phyloP scores from a whole-genome alignment of 2,329 filamentous ascomycete genomes.

The Lachnellula willkommii region DNA sequence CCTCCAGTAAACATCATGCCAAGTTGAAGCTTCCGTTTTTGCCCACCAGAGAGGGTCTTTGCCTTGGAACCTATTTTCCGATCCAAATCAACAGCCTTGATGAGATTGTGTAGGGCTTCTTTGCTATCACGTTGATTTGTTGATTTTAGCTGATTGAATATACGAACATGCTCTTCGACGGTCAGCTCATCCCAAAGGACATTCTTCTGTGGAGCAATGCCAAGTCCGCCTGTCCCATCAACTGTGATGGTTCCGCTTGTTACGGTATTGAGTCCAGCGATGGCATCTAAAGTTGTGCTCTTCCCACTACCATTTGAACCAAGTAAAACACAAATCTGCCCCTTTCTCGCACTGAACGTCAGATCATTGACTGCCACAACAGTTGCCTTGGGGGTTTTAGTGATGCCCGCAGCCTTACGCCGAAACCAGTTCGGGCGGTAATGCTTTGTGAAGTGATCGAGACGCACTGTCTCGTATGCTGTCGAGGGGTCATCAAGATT shows the following conservation, averaged over 20 bases:
- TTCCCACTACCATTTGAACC: slow-evolving; percentile 91
- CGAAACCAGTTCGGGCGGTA: slow-evolving; percentile 64
- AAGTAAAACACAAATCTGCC: slow-evolving; percentile 79
- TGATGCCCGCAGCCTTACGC: slow-evolving; percentile 35
- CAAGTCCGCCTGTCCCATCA: slow-evolving; percentile 71
- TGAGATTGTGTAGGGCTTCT: slow-evolving; percentile 56
- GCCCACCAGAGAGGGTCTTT: slow-evolving; percentile 79
- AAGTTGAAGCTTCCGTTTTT: slow-evolving; percentile 87
- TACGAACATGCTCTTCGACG: slow-evolving; percentile 74
- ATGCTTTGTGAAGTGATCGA: slow-evolving; percentile 71
- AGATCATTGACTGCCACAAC: slow-evolving; percentile 77
- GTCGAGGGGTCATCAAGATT: slow-evolving; percentile 8
- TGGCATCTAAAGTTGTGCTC: slow-evolving; percentile 81
- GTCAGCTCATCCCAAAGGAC: slow-evolving; percentile 88
- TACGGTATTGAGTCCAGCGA: slow-evolving; percentile 74
- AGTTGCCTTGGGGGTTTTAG: slow-evolving; percentile 46
- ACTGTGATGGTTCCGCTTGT: slow-evolving; percentile 73
- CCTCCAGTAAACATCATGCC: slow-evolving; percentile 95
- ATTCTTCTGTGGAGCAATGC: slow-evolving; percentile 88
- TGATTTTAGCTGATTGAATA: slow-evolving; percentile 80
- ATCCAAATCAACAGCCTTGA: slow-evolving; percentile 67
- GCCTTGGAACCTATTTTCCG: slow-evolving; percentile 67
- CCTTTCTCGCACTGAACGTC: slow-evolving; percentile 64
- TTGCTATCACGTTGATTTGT: slow-evolving; percentile 50
- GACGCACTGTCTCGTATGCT: slow-evolving; percentile 52